Evolutionary conservation across 192 early-diverging fungal species (phyloP).

Genomic region (Coemansia sp.): DNA sequence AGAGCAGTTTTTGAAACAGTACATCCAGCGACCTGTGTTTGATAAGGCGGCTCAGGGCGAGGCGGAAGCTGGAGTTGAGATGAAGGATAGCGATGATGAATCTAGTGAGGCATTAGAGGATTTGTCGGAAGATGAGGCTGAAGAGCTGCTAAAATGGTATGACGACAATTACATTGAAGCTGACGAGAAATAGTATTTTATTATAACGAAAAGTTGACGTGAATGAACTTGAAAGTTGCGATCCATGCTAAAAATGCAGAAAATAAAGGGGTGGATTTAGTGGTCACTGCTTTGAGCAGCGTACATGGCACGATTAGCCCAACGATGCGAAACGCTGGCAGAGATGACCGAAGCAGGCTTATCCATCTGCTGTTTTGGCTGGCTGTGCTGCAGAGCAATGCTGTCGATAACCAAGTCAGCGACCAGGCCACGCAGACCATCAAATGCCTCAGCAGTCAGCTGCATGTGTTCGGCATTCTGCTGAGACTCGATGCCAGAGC

Average conservation of each 20-base stretch:
- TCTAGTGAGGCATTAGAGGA: conserved; percentile 17
- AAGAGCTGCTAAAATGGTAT: conserved; percentile 52
- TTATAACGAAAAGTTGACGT: no score
- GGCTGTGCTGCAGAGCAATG: conserved; percentile 22
- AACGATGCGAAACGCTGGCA: conserved; percentile 39
- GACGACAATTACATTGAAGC: conserved; percentile 32
- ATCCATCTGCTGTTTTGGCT: conserved; percentile 13
- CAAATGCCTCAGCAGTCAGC: conserved; percentile 57
- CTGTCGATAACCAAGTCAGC: conserved; percentile 43
- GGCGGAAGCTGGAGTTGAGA: background rate
- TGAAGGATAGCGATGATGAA: conserved; percentile 1
- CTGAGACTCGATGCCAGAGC: conserved; percentile 67
- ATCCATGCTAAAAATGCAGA: background rate
- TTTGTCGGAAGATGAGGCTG: conserved; percentile 41
- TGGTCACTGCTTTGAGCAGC: conserved; percentile 49
- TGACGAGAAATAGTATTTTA: background rate
- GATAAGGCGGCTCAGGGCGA: conserved; percentile 5
- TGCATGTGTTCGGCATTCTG: conserved; percentile 67
- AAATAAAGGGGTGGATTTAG: conserved; percentile 2
- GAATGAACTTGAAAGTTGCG: no score
- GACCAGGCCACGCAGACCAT: conserved; percentile 43
- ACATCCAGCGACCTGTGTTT: conserved; percentile 38
- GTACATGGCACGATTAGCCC: conserved; percentile 35
- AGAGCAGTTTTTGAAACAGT: conserved; percentile 17
- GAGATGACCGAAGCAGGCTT: conserved; percentile 33